Conservation (phyloP, 116 monocot genomes). For the Iris pallida region DNA sequence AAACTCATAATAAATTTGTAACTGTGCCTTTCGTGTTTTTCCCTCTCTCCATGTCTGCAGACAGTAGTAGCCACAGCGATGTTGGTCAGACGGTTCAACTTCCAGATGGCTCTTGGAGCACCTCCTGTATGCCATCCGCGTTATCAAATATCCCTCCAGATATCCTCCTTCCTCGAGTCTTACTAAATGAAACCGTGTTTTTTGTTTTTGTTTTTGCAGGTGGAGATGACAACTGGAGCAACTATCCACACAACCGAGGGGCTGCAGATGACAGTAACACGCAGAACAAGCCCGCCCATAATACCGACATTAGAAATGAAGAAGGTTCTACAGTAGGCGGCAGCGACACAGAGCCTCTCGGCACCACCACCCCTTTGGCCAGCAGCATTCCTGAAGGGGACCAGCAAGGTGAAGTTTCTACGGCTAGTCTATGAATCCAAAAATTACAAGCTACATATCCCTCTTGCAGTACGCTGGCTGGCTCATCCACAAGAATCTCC, state of each 20-base stretch:
- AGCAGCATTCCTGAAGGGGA: slow-evolving; percentile 16
- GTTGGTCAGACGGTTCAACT: slow-evolving; percentile 82
- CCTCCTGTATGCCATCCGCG: slow-evolving; percentile 50
- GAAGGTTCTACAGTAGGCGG: slow-evolving; percentile 18
- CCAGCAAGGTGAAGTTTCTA: slow-evolving; percentile 29
- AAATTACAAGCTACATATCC: too few relatives aligned
- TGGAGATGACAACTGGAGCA: slow-evolving; percentile 94
- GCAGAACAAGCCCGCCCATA: slow-evolving; percentile 43
- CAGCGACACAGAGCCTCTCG: neutral
- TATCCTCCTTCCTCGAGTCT: neutral
- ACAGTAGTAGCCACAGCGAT: slow-evolving; percentile 74
- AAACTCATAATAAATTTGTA: too few relatives aligned
- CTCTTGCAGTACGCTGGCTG: too few relatives aligned
- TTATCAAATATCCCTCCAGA: neutral
- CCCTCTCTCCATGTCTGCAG: slow-evolving; percentile 27
- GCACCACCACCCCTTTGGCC: neutral
- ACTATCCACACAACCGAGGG: slow-evolving; percentile 96
- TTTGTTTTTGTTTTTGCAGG: slow-evolving; percentile 36
- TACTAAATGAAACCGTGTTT: too few relatives aligned
- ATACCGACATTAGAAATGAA: slow-evolving; percentile 46
- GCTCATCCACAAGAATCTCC: too few relatives aligned
- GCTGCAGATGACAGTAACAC: slow-evolving; percentile 73
- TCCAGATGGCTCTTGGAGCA: slow-evolving; percentile 73
- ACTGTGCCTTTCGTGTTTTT: too few relatives aligned
- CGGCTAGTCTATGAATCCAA: slow-evolving; percentile 14